A percentile compares a stretch with the other conserved stretches of the same genome.
phyloP scores from a whole-genome alignment of 352 stramenopile genomes.

The Aphanomyces stellatus region DNA sequence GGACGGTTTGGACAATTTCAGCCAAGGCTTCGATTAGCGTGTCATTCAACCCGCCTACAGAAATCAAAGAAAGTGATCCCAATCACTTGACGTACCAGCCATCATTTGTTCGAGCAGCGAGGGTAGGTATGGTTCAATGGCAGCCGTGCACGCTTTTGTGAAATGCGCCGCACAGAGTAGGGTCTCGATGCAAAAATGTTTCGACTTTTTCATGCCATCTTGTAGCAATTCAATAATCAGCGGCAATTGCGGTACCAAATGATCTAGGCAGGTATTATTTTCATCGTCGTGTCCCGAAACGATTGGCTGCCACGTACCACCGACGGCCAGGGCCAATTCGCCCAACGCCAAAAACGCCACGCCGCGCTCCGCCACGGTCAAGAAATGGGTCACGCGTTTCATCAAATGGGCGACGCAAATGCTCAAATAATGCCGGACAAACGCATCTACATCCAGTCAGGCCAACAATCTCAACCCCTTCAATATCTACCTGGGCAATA shows the following conservation, averaged over 20 bases:
- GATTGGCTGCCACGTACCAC: slow-evolving; percentile 12
- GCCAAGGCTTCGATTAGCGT: slow-evolving; percentile 91
- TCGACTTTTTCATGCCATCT: slow-evolving; percentile 39
- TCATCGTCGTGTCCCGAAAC: too few species aligned
- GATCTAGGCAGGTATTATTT: slow-evolving; percentile 29
- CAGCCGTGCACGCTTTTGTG: slow-evolving; percentile 45
- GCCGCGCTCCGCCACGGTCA: slow-evolving; percentile 39
- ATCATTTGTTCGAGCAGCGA: slow-evolving; percentile 80
- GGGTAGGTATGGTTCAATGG: slow-evolving; percentile 62
- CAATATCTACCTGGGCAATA: slow-evolving; percentile 66
- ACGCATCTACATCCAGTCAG: slow-evolving; percentile 20
- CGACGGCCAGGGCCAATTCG: slow-evolving; percentile 86
- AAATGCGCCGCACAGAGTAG: slow-evolving; percentile 72
- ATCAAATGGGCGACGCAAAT: slow-evolving; percentile 75
- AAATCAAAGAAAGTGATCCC: too few species aligned
- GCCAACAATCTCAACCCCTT: not conserved
- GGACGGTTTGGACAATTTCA: slow-evolving; percentile 85
- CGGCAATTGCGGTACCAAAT: slow-evolving; percentile 73
- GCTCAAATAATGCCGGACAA: slow-evolving; percentile 83
- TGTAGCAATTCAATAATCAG: slow-evolving; percentile 76
- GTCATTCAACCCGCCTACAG: slow-evolving; percentile 81
- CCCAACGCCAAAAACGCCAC: slow-evolving; percentile 91
- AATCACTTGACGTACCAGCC: slow-evolving; percentile 85
- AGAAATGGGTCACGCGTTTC: slow-evolving; percentile 60
- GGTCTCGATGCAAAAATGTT: slow-evolving; percentile 75